Percentiles rank a stretch among this genome's conserved stretches.
phyloP scores from a whole-genome alignment of 257 asterid species.

The Paraleonurus japonicus region DNA sequence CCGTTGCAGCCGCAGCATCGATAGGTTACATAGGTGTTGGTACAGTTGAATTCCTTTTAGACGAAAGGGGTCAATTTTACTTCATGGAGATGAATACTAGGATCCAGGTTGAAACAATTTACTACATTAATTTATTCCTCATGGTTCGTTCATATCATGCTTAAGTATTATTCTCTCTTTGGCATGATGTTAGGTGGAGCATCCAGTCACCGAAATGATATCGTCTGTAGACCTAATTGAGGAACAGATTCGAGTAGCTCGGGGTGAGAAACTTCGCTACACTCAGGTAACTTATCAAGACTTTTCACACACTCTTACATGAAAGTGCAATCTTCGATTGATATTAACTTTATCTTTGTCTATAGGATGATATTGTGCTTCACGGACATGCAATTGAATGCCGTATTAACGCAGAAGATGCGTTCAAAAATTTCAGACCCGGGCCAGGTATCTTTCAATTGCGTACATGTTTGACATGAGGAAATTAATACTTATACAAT shows the following conservation, averaged over 20 bases:
- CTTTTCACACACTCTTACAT: background rate
- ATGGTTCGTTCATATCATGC: background rate
- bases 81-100: conserved; percentile 99
- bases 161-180: conserved; percentile 5
- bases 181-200: conserved; percentile 71
- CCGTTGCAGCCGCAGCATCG: conserved; percentile 98
- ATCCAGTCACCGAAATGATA: conserved; percentile 99
- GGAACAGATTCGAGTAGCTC: conserved; percentile 95
- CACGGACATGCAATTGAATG: conserved; percentile 97
- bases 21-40: conserved; percentile 98
- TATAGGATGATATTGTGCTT: conserved; percentile 86
- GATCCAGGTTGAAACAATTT: conserved; percentile 70
- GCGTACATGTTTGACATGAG: conserved; percentile 16
- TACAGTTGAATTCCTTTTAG: conserved; percentile 92
- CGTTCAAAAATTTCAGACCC: conserved; percentile 98
- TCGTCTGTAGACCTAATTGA: conserved; percentile 96
- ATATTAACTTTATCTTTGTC: conserved; percentile 16
- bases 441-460: conserved; percentile 73
- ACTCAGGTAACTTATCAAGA: conserved; percentile 54
- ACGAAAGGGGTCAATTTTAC: conserved; percentile 95
- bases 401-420: conserved; percentile 99
- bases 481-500: background rate
- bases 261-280: conserved; percentile 85
- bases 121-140: conserved; percentile 5
- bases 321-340: conserved; percentile 6